These are phyloP conservation scores for Trichoderma cornu-damae DNA, from an alignment of 2,329 filamentous ascomycete species.

Conservation along the genomic window DNA sequence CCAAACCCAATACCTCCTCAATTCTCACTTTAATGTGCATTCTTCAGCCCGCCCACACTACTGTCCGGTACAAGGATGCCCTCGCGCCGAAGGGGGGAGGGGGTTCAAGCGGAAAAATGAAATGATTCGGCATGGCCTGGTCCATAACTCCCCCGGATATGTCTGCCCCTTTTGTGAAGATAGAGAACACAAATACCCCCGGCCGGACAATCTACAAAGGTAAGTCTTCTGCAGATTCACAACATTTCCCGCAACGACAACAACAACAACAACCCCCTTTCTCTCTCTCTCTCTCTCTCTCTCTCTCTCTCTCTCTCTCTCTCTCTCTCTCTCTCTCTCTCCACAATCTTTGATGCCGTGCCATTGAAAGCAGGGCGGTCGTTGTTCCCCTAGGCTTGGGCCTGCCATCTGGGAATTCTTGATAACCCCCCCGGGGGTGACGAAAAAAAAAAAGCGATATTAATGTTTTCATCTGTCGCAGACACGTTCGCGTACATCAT, in stretches of 20 bases:
- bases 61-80: slow-evolving; percentile 57
- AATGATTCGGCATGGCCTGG: slow-evolving; percentile 73
- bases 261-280: no score
- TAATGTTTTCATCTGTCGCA: slow-evolving; percentile 34
- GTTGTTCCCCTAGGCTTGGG: neutral
- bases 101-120: slow-evolving; percentile 70
- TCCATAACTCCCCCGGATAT: slow-evolving; percentile 91
- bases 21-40: slow-evolving; percentile 72
- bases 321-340: no score
- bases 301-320: no score
- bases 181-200: slow-evolving; percentile 86
- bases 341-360: neutral
- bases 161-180: slow-evolving; percentile 95
- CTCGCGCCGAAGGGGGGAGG: slow-evolving; percentile 59
- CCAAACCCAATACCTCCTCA: slow-evolving; percentile 70
- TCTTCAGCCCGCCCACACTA: slow-evolving; percentile 62
- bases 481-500: slow-evolving; percentile 91
- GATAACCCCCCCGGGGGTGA: no score
- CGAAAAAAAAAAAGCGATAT: neutral
- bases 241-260: no score
- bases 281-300: no score
- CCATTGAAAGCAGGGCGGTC: neutral
- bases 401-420: neutral
- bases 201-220: slow-evolving; percentile 94
- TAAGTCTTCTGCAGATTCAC: slow-evolving; percentile 38